Conservation (phyloP, 768 basidiomycete species). For the Scleroderma bovista region DNA sequence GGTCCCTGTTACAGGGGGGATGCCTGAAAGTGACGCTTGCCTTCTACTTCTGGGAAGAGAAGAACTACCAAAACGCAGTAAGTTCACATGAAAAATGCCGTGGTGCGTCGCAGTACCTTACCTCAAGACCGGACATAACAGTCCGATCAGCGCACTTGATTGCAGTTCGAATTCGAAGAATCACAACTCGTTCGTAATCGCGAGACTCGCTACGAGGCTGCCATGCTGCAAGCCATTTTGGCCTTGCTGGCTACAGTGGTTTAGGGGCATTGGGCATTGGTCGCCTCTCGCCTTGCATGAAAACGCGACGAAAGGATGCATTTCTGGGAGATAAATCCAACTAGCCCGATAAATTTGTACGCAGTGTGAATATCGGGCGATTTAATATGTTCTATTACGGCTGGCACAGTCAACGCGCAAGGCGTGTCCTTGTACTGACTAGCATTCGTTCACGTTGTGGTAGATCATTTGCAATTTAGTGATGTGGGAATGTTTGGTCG, state of each 20-base stretch:
- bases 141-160: constrained; percentile 4
- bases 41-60: background rate
- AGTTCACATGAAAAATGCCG: background rate
- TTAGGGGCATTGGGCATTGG: constrained; percentile 1
- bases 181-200: background rate
- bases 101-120: background rate
- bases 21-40: background rate
- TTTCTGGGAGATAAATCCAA: background rate
- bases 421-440: background rate
- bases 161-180: constrained; percentile 1
- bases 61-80: background rate
- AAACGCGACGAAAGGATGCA: constrained; percentile 1
- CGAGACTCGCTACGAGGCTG: constrained; percentile 1
- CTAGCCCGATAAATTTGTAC: constrained; percentile 1
- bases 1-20: background rate
- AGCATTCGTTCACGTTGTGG: background rate
- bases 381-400: constrained; percentile 1
- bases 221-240: background rate
- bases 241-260: background rate
- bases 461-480: background rate
- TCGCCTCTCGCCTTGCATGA: background rate
- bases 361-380: constrained; percentile 1
- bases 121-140: constrained; percentile 4
- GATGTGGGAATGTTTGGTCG: constrained; percentile 15
- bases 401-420: background rate